Evolutionary conservation across 2,329 filamentous ascomycete species (phyloP).

Genomic region (Plenodomus tracheiphilus): DNA sequence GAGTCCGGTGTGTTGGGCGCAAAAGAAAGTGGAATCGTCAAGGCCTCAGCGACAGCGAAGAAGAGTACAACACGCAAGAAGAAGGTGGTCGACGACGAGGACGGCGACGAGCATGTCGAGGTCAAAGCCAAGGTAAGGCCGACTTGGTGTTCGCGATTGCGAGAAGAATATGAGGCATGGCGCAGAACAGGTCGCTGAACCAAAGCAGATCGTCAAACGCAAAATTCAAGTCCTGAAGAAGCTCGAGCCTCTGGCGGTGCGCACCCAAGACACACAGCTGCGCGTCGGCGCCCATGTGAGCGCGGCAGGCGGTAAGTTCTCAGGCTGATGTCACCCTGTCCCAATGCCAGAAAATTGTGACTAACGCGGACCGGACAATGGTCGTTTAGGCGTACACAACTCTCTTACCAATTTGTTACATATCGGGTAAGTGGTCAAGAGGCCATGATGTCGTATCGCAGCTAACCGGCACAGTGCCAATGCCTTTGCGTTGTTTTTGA

Average conservation of each 20-base stretch:
- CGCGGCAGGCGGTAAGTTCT: constrained; percentile 77
- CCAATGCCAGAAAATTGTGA: constrained; percentile 5
- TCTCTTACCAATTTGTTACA: constrained; percentile 75
- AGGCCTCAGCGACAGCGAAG: constrained; percentile 13
- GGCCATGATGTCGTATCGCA: background rate
- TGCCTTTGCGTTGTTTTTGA: constrained; percentile 91
- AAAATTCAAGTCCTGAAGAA: constrained; percentile 52
- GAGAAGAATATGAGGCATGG: no score
- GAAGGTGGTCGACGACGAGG: constrained; percentile 8
- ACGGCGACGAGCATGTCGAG: background rate
- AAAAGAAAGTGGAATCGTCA: constrained; percentile 7
- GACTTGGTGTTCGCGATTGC: no score
- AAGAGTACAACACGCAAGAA: constrained; percentile 11
- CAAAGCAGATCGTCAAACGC: constrained; percentile 37
- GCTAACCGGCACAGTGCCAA: constrained; percentile 65
- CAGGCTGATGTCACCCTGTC: no score
- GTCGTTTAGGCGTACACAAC: constrained; percentile 77
- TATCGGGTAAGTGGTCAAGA: constrained; percentile 60
- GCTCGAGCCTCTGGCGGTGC: constrained; percentile 66
- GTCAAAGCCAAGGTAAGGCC: constrained; percentile 8
- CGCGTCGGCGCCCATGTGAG: constrained; percentile 92
- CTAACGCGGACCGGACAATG: constrained; percentile 21
- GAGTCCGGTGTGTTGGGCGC: constrained; percentile 3
- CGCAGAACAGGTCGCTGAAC: no score
- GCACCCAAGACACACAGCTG: constrained; percentile 75